These are phyloP conservation scores for Cyclotella cryptica DNA, from an alignment of 108 stramenopile genomes.

Conservation along the genomic window DNA sequence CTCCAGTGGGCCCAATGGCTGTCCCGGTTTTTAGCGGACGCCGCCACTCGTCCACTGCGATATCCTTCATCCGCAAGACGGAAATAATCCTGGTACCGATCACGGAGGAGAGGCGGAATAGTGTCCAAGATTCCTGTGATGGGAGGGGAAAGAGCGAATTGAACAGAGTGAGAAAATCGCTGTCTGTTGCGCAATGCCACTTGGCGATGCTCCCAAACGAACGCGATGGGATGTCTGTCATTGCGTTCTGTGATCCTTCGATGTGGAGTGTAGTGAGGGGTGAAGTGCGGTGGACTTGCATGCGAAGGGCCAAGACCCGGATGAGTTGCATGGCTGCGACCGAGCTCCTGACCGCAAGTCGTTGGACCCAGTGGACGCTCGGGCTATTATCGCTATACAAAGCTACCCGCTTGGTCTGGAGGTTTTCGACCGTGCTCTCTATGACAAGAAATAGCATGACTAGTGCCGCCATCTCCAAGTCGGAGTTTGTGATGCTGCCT, in stretches of 20 bases:
- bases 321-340: too few relatives aligned
- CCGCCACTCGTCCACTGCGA: too few relatives aligned
- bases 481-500: conserved; percentile 12
- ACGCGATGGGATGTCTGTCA: conserved; percentile 16
- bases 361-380: background rate
- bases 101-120: conserved; percentile 3
- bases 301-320: conserved; percentile 2
- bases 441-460: background rate
- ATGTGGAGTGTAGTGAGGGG: conserved; percentile 10
- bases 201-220: conserved; percentile 2
- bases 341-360: too few relatives aligned
- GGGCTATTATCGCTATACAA: conserved; percentile 13
- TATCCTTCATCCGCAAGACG: conserved; percentile 2
- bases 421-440: background rate
- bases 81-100: background rate
- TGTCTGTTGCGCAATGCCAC: conserved; percentile 6
- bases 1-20: conserved; percentile 2
- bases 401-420: background rate
- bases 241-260: background rate
- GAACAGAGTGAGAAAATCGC: background rate
- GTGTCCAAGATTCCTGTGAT: conserved; percentile 1
- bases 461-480: too few relatives aligned
- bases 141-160: conserved; percentile 11
- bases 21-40: conserved; percentile 1
- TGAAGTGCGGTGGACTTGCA: background rate